phyloP scores from a whole-genome alignment of 208 protist genomes.

The Hexamita inflata region DNA sequence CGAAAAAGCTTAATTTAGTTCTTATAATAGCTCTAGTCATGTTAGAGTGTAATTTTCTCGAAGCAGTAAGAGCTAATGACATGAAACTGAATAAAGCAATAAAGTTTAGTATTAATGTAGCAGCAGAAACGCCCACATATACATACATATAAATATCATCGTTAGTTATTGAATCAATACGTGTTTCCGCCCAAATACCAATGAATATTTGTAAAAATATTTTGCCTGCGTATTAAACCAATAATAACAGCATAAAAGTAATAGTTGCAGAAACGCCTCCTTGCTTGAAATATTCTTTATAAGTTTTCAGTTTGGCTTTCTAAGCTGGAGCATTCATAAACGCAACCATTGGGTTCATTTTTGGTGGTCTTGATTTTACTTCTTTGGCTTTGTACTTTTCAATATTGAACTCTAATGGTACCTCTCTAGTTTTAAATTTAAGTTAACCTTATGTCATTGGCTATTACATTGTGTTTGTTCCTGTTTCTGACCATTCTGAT shows the following conservation, averaged over 20 bases:
- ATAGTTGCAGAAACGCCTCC: neutral
- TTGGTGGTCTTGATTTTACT: neutral
- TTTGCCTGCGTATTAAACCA: neutral
- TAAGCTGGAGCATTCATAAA: neutral
- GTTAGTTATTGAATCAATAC: neutral
- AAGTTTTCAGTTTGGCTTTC: neutral
- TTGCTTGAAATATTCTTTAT: neutral
- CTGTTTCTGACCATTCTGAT: neutral
- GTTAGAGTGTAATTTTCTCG: neutral
- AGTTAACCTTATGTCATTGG: neutral
- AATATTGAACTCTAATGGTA: neutral
- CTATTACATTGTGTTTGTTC: neutral
- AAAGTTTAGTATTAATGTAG: neutral
- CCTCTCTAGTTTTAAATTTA: neutral
- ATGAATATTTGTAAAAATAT: neutral
- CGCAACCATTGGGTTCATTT: neutral
- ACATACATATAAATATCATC: neutral
- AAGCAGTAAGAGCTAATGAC: neutral
- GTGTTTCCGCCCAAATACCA: neutral
- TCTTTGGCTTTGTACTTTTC: neutral
- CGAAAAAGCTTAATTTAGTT: conserved; percentile 23
- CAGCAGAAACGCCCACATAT: neutral
- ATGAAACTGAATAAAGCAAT: neutral
- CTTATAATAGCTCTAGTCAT: neutral
- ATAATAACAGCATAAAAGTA: neutral